Evolutionary conservation across 352 stramenopile genomes (phyloP).

Genomic region (Pythium brassicae): DNA sequence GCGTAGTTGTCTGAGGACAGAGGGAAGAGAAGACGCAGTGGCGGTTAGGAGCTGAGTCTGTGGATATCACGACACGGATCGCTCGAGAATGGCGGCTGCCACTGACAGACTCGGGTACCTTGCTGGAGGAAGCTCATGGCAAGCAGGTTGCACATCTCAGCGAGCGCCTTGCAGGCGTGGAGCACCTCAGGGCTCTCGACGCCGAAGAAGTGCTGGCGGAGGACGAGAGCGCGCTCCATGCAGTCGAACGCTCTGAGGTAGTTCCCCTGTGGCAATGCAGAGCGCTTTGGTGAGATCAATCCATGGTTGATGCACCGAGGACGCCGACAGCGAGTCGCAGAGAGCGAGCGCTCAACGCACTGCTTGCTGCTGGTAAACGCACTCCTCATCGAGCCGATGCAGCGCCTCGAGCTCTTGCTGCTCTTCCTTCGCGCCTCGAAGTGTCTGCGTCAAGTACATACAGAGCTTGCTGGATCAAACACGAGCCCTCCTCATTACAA

Average conservation of each 20-base stretch:
- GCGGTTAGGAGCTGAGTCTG: too few relatives aligned
- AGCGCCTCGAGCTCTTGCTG: conserved; percentile 87
- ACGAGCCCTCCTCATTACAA: too few relatives aligned
- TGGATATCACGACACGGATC: too few relatives aligned
- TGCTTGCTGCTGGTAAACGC: conserved; percentile 82
- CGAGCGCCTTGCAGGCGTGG: conserved; percentile 87
- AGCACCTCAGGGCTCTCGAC: conserved; percentile 89
- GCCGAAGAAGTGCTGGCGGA: conserved; percentile 93
- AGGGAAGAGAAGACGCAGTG: too few relatives aligned
- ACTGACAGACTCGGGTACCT: conserved; percentile 15
- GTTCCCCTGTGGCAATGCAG: conserved; percentile 42
- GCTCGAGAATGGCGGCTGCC: too few relatives aligned
- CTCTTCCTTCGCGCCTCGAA: conserved; percentile 25
- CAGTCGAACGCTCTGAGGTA: conserved; percentile 92
- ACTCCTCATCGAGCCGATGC: conserved; percentile 88
- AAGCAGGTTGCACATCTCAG: conserved; percentile 95
- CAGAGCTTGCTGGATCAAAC: background rate
- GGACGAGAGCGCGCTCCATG: conserved; percentile 92
- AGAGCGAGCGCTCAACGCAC: too few relatives aligned
- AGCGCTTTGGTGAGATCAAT: too few relatives aligned
- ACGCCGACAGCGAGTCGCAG: too few relatives aligned
- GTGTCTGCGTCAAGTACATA: background rate
- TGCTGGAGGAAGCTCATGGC: conserved; percentile 96
- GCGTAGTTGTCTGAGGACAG: conserved; percentile 62
- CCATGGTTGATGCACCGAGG: background rate